These are phyloP conservation scores for Aureobasidium sp. DNA, from an alignment of 2,329 filamentous ascomycete species.

Conservation along the genomic window DNA sequence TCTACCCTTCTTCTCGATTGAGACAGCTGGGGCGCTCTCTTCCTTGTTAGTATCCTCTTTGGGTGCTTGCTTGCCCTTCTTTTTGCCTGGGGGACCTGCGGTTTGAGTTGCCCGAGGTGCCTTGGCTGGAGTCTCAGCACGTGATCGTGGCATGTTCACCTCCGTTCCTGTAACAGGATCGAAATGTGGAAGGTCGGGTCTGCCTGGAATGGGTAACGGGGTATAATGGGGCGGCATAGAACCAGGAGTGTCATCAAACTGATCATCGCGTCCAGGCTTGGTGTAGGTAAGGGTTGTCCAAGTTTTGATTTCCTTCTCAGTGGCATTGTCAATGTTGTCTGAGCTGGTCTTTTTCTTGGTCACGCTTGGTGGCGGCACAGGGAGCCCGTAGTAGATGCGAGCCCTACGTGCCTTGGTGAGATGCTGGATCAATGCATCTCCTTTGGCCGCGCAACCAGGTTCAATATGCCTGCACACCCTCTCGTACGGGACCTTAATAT, in stretches of 20 bases:
- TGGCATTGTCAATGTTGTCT: neutral
- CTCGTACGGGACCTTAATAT: constrained; percentile 22
- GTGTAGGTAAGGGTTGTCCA: neutral
- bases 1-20: neutral
- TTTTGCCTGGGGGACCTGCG: neutral
- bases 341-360: constrained; percentile 13
- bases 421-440: constrained; percentile 25
- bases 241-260: neutral
- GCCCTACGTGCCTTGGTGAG: constrained; percentile 23
- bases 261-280: neutral
- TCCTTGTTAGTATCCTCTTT: neutral
- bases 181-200: neutral
- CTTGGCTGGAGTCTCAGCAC: neutral
- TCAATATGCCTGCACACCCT: constrained; percentile 19
- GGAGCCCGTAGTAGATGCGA: constrained; percentile 16
- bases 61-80: neutral
- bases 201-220: neutral
- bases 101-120: neutral
- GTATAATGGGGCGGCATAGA: neutral
- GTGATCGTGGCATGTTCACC: neutral
- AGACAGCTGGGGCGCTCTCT: neutral
- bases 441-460: constrained; percentile 7
- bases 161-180: neutral
- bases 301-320: neutral
- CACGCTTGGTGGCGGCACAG: constrained; percentile 19